phyloP scores from a whole-genome alignment of 2,329 filamentous ascomycete genomes.

The Monilinia fructigena region DNA sequence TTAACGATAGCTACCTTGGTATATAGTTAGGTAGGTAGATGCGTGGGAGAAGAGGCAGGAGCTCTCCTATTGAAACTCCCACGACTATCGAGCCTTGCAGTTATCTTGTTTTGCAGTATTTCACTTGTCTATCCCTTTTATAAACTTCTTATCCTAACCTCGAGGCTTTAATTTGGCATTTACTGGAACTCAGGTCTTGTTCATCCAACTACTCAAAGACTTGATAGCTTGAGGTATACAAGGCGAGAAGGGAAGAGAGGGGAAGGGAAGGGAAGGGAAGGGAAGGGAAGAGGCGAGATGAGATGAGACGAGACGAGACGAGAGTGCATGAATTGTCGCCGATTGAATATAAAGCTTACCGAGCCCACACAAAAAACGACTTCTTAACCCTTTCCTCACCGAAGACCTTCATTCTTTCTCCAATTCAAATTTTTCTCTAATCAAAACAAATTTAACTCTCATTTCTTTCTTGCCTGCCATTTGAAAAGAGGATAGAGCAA shows the following conservation, averaged over 20 bases:
- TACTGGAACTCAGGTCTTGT: not conserved
- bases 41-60: not conserved
- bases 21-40: too few relatives aligned
- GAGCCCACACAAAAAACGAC: not conserved
- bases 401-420: not conserved
- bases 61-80: not conserved
- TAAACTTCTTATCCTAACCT: not conserved
- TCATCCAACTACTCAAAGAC: not conserved
- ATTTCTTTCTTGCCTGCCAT: conserved; percentile 17
- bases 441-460: not conserved
- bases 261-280: too few relatives aligned
- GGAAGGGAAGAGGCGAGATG: too few relatives aligned
- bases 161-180: not conserved
- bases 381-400: not conserved
- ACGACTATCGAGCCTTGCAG: not conserved
- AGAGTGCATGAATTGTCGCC: not conserved
- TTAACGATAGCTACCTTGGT: not conserved
- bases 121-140: not conserved
- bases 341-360: conserved; percentile 10
- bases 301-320: not conserved
- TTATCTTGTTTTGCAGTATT: not conserved
- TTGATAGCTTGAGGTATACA: not conserved
- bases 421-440: not conserved
- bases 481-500: conserved; percentile 23
- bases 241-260: too few relatives aligned